Percentiles rank a stretch among this genome's conserved stretches.
These are phyloP conservation scores for Oryza glumipatula DNA, from an alignment of 176 grass and related monocot genomes.

Conservation along the genomic window DNA sequence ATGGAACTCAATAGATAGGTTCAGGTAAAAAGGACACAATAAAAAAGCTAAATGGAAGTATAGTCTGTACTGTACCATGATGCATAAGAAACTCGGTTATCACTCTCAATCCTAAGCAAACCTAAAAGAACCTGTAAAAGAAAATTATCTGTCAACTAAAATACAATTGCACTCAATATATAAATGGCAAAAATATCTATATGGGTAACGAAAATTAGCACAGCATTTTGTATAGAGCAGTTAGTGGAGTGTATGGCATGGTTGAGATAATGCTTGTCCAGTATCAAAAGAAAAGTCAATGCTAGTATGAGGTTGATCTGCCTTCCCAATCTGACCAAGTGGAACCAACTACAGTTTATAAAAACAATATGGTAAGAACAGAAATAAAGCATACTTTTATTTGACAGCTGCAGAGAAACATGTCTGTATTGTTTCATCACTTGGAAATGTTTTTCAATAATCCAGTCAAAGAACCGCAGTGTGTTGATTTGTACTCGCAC, in stretches of 20 bases:
- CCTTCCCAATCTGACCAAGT: conserved; percentile 5
- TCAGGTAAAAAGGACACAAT: neutral
- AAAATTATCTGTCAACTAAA: conserved; percentile 15
- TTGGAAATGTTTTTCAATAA: conserved; percentile 59
- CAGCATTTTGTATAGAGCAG: neutral
- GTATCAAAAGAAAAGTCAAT: neutral
- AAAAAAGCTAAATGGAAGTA: conserved; percentile 5
- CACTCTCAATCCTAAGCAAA: conserved; percentile 11
- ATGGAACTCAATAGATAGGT: conserved; percentile 12
- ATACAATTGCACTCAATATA: neutral
- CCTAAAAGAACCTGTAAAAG: conserved; percentile 40
- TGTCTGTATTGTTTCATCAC: conserved; percentile 12
- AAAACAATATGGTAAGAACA: neutral
- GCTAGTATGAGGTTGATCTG: neutral
- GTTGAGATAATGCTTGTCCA: neutral
- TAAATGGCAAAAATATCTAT: neutral
- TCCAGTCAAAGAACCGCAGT: conserved; percentile 55
- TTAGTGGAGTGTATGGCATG: conserved; percentile 16
- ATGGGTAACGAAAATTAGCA: neutral
- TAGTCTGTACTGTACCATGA: conserved; percentile 31
- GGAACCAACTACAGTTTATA: neutral
- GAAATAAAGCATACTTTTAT: conserved; percentile 43
- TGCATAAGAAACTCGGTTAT: conserved; percentile 17
- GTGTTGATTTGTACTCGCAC: conserved; percentile 66
- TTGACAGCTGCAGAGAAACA: conserved; percentile 9